Conservation (phyloP, 2,329 filamentous ascomycete species). For the Penicillium freii region DNA sequence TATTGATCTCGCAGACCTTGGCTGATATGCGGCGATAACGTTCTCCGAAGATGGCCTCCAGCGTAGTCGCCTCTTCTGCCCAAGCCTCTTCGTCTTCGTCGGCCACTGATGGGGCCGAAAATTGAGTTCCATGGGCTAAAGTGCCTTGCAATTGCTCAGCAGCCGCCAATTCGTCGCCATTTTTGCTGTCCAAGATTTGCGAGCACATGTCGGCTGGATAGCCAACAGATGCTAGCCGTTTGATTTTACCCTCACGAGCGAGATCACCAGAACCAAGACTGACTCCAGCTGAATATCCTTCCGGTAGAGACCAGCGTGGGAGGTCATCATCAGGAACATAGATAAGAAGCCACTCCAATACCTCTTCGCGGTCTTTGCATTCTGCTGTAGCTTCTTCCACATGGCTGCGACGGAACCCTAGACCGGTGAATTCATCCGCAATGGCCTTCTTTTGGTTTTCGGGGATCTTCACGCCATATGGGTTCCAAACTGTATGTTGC, state of each 20-base stretch:
- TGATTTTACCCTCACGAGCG: slow-evolving; percentile 76
- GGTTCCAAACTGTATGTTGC: slow-evolving; percentile 81
- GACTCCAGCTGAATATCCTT: slow-evolving; percentile 86
- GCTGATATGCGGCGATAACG: slow-evolving; percentile 61
- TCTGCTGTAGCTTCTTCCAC: slow-evolving; percentile 81
- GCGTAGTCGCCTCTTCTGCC: slow-evolving; percentile 78
- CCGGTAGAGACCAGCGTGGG: slow-evolving; percentile 87
- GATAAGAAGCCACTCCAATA: slow-evolving; percentile 91
- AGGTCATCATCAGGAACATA: slow-evolving; percentile 96
- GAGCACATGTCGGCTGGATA: slow-evolving; percentile 83
- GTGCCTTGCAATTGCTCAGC: slow-evolving; percentile 76
- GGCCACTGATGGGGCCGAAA: slow-evolving; percentile 13
- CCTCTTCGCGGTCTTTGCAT: slow-evolving; percentile 89
- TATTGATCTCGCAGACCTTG: slow-evolving; percentile 67
- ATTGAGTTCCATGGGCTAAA: slow-evolving; percentile 53
- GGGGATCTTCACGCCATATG: slow-evolving; percentile 67
- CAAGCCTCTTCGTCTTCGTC: slow-evolving; percentile 58
- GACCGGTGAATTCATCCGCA: slow-evolving; percentile 68
- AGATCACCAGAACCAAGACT: slow-evolving; percentile 80
- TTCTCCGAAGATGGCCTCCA: slow-evolving; percentile 83
- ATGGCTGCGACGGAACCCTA: slow-evolving; percentile 87
- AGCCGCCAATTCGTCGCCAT: slow-evolving; percentile 71
- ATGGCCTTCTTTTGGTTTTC: slow-evolving; percentile 57
- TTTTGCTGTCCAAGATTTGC: slow-evolving; percentile 68
- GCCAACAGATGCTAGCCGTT: slow-evolving; percentile 75